A percentile compares a stretch with the other conserved stretches of the same genome.
These are phyloP conservation scores for Hirschioporus abietinus DNA, from an alignment of 768 basidiomycete species.

Conservation along the genomic window DNA sequence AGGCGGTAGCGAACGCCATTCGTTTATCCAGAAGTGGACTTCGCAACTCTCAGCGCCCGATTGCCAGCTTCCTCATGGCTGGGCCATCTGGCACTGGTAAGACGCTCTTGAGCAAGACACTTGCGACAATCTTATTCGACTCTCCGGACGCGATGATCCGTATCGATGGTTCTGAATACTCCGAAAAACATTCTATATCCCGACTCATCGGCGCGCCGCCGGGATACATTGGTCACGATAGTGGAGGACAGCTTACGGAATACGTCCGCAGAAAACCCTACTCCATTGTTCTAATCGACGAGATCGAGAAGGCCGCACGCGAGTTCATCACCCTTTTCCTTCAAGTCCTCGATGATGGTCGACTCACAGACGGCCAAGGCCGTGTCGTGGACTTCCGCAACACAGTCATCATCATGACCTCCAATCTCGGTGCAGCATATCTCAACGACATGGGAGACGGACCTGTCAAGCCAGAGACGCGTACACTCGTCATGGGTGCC, in stretches of 20 bases:
- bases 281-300: conserved; percentile 78
- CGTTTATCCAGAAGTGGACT: conserved; percentile 91
- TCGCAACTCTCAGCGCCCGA: conserved; percentile 79
- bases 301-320: conserved; percentile 86
- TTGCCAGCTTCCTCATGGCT: conserved; percentile 89
- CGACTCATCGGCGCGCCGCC: conserved; percentile 71
- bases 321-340: conserved; percentile 68
- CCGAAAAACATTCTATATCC: conserved; percentile 74
- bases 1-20: conserved; percentile 90
- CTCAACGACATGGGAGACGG: conserved; percentile 74
- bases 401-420: conserved; percentile 93
- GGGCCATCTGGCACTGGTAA: conserved; percentile 92
- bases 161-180: conserved; percentile 91
- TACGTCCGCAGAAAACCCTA: conserved; percentile 91
- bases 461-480: conserved; percentile 54
- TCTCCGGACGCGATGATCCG: conserved; percentile 89
- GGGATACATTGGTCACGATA: conserved; percentile 89
- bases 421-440: conserved; percentile 79
- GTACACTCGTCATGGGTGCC: conserved; percentile 66
- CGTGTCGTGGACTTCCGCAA: conserved; percentile 83
- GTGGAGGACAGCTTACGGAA: conserved; percentile 88
- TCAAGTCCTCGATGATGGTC: conserved; percentile 89
- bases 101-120: conserved; percentile 88
- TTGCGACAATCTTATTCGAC: conserved; percentile 86
- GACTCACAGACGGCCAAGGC: conserved; percentile 91